These are phyloP conservation scores for Thelephora terrestris DNA, from an alignment of 1,284 basidiomycete genomes.

Conservation along the genomic window DNA sequence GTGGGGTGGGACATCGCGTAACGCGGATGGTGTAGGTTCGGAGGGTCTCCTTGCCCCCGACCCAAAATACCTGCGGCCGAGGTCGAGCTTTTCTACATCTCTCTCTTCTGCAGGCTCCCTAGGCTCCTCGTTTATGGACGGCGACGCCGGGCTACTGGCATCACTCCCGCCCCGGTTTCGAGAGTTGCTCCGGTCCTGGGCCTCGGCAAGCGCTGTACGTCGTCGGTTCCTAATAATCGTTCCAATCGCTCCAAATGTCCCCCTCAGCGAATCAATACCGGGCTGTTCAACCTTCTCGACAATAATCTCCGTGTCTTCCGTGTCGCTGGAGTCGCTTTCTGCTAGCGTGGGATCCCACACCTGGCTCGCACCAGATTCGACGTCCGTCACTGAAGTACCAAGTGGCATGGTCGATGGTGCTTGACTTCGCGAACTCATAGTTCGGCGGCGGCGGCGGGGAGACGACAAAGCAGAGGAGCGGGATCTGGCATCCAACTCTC, in stretches of 20 bases:
- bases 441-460: slow-evolving; percentile 8
- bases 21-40: neutral
- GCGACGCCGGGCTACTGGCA: neutral
- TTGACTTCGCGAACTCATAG: slow-evolving; percentile 1
- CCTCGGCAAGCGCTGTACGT: slow-evolving; percentile 15
- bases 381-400: too few relatives aligned
- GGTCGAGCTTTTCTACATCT: neutral
- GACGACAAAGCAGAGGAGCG: slow-evolving; percentile 15
- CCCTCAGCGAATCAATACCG: slow-evolving; percentile 20
- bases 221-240: slow-evolving; percentile 20
- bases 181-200: neutral
- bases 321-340: neutral
- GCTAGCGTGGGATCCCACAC: neutral
- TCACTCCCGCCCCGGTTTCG: neutral
- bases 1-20: neutral
- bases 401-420: neutral
- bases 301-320: slow-evolving; percentile 15
- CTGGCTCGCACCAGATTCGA: neutral
- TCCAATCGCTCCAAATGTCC: slow-evolving; percentile 19
- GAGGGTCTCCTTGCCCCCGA: neutral
- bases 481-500: slow-evolving; percentile 15
- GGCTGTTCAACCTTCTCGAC: slow-evolving; percentile 20
- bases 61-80: neutral
- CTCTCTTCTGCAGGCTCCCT: neutral
- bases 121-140: neutral